phyloP scores from a whole-genome alignment of 345 rosid species.

The Firmiana major region DNA sequence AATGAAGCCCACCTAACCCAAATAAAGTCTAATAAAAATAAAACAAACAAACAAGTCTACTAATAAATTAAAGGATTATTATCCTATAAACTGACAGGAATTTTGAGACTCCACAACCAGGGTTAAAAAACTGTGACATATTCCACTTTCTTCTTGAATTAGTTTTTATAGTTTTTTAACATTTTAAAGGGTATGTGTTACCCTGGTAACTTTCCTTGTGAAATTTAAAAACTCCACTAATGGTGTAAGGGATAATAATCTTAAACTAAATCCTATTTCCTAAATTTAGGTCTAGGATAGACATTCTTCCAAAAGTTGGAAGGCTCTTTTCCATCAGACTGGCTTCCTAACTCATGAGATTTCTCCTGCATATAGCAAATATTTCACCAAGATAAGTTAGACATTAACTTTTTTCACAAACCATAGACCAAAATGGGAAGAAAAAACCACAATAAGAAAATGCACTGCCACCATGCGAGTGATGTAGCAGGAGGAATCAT shows the following conservation, averaged over 20 bases:
- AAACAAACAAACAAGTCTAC: background rate
- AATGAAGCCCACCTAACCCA: background rate
- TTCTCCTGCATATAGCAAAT: background rate
- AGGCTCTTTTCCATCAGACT: background rate
- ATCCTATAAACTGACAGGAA: no score
- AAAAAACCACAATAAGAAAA: background rate
- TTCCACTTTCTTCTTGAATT: no score
- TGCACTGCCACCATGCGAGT: background rate
- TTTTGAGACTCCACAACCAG: no score
- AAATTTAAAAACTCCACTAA: no score
- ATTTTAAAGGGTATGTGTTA: no score
- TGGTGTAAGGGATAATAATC: no score
- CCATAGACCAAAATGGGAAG: background rate
- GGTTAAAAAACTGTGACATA: no score
- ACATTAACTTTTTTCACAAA: constrained; percentile 1
- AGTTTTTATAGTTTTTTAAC: no score
- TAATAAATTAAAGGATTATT: background rate
- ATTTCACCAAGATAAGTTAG: background rate
- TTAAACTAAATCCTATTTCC: background rate
- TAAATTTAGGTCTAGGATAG: background rate
- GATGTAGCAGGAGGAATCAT: background rate
- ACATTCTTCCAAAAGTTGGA: background rate
- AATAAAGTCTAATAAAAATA: background rate
- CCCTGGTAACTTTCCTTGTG: no score
- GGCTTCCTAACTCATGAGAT: constrained; percentile 28